A percentile compares a stretch with the other conserved stretches of the same genome.
These are phyloP conservation scores for Aspergillaceae sp. DNA, from an alignment of 2,329 filamentous ascomycete species.

Conservation along the genomic window DNA sequence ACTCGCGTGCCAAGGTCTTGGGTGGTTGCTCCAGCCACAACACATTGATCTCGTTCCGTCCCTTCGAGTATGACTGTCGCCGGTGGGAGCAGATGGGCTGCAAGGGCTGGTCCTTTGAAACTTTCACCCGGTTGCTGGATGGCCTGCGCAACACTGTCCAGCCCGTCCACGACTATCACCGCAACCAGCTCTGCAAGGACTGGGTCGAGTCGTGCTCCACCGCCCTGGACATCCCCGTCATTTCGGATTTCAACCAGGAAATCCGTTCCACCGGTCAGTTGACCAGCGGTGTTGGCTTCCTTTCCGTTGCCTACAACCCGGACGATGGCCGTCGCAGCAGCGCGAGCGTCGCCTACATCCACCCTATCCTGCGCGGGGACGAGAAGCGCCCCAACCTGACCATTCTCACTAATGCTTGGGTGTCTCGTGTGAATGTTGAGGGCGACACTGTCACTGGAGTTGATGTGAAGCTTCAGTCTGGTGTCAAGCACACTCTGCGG, in stretches of 20 bases:
- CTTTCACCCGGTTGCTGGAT: slow-evolving; percentile 71
- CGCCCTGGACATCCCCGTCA: slow-evolving; percentile 70
- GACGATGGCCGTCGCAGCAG: slow-evolving; percentile 77
- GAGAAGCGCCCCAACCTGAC: slow-evolving; percentile 78
- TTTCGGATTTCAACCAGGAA: slow-evolving; percentile 78
- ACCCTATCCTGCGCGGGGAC: slow-evolving; percentile 76
- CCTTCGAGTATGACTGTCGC: slow-evolving; percentile 79
- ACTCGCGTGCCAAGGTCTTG: slow-evolving; percentile 85
- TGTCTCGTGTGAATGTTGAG: slow-evolving; percentile 67
- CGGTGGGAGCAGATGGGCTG: slow-evolving; percentile 76
- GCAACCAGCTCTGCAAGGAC: slow-evolving; percentile 85
- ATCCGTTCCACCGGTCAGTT: slow-evolving; percentile 66
- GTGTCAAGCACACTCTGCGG: slow-evolving; percentile 46
- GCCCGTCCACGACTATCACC: slow-evolving; percentile 73
- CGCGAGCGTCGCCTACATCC: slow-evolving; percentile 85
- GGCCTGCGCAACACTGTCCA: slow-evolving; percentile 84
- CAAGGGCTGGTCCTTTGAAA: slow-evolving; percentile 78
- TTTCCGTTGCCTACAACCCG: slow-evolving; percentile 84
- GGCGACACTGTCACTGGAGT: slow-evolving; percentile 65
- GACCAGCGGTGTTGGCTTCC: slow-evolving; percentile 74
- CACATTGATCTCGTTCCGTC: slow-evolving; percentile 84
- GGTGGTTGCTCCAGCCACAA: slow-evolving; percentile 92
- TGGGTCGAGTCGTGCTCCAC: slow-evolving; percentile 76
- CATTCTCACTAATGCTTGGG: slow-evolving; percentile 79
- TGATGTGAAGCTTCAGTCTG: slow-evolving; percentile 56